Conservation (phyloP, 441 rosid genomes). For the Corymbia citriodora region DNA sequence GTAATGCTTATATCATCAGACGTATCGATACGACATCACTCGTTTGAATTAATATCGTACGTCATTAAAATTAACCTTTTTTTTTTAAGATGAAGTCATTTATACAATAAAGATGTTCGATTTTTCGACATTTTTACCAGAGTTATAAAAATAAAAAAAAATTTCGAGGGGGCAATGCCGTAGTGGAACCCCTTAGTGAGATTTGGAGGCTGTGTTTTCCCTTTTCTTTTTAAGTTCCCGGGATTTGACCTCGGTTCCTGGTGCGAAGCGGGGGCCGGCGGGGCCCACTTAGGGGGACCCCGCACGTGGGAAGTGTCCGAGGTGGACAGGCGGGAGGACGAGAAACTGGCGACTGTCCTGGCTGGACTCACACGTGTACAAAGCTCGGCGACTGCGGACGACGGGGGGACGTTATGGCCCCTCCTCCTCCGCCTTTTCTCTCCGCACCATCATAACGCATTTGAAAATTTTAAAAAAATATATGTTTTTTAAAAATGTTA, state of each 20-base stretch:
- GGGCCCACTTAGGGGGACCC: slow-evolving; percentile 8
- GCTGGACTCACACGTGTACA: slow-evolving; percentile 25
- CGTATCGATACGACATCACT: too few relatives aligned
- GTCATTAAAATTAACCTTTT: fast-evolving
- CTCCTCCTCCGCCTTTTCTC: neutral
- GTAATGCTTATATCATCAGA: neutral
- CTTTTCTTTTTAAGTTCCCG: neutral
- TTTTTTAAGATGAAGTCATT: neutral
- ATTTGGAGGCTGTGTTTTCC: neutral
- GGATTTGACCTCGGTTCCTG: slow-evolving; percentile 20
- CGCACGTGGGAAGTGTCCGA: neutral
- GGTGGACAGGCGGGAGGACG: slow-evolving; percentile 12
- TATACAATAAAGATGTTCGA: neutral
- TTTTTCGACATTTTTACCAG: neutral
- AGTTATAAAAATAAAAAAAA: neutral
- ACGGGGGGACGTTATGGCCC: neutral
- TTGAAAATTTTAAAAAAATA: neutral
- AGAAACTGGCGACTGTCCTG: neutral
- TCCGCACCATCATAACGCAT: neutral
- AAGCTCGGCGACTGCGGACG: slow-evolving; percentile 10
- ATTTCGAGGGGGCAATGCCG: neutral
- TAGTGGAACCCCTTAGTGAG: neutral
- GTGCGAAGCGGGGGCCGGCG: neutral
- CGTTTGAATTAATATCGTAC: neutral
- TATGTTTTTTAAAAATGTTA: neutral